Evolutionary conservation across 768 basidiomycete species (phyloP).

Genomic region (Russula griseocarnosa): DNA sequence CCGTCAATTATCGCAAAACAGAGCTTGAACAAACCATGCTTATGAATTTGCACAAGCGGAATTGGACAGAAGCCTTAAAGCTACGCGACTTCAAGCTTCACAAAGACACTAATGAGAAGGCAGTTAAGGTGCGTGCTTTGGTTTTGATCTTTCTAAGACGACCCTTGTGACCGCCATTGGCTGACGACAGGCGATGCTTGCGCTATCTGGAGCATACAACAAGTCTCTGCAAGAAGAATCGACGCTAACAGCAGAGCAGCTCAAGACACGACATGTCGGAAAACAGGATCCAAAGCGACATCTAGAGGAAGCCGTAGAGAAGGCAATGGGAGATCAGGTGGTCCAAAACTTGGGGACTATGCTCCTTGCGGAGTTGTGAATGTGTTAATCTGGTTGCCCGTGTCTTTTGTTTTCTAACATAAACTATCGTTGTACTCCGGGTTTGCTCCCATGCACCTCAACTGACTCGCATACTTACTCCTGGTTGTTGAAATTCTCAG

Average conservation of each 20-base stretch:
- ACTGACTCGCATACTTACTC: background rate
- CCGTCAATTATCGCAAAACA: constrained; percentile 97
- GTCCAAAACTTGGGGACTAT: constrained; percentile 94
- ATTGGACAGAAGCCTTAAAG: constrained; percentile 97
- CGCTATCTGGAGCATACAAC: constrained; percentile 90
- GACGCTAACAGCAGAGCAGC: constrained; percentile 86
- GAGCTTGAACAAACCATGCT: constrained; percentile 98
- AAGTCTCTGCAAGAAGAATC: constrained; percentile 98
- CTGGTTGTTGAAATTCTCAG: constrained; percentile 11
- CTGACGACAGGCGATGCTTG: constrained; percentile 74
- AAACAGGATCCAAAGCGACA: constrained; percentile 98
- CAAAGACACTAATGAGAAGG: constrained; percentile 85
- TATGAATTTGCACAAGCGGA: constrained; percentile 97
- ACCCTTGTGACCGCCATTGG: background rate
- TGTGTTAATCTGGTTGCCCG: constrained; percentile 5
- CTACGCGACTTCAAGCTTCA: constrained; percentile 86
- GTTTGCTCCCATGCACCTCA: background rate
- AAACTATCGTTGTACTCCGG: constrained; percentile 1
- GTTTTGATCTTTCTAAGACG: background rate
- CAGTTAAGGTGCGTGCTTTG: constrained; percentile 73
- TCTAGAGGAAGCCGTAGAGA: constrained; percentile 94
- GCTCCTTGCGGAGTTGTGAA: constrained; percentile 84
- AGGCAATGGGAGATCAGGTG: constrained; percentile 96
- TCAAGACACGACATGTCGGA: constrained; percentile 96
- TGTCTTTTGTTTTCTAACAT: constrained; percentile 8